These are phyloP conservation scores for Leptodermis oblonga DNA, from an alignment of 257 asterid genomes.

Conservation along the genomic window DNA sequence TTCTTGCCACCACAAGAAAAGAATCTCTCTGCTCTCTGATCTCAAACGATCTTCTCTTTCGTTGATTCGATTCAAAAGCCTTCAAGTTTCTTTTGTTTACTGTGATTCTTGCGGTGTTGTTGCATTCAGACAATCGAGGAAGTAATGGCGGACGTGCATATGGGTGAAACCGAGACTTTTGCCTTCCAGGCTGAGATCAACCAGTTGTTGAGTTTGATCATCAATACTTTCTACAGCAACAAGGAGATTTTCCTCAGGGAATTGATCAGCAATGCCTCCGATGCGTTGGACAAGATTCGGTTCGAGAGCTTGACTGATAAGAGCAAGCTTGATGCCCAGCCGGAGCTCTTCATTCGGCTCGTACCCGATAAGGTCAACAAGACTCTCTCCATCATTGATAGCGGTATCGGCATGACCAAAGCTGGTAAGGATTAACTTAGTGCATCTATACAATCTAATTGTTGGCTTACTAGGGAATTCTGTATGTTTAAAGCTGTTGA, in stretches of 20 bases:
- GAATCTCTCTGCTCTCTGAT: background rate
- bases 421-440: conserved; percentile 41
- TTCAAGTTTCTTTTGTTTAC: background rate
- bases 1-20: background rate
- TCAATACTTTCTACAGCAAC: conserved; percentile 73
- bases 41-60: no score
- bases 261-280: conserved; percentile 70
- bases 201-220: conserved; percentile 66
- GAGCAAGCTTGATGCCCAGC: conserved; percentile 77
- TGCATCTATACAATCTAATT: no score
- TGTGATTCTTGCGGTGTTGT: background rate
- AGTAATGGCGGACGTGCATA: conserved; percentile 50
- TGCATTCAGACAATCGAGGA: background rate
- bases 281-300: conserved; percentile 74
- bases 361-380: conserved; percentile 72
- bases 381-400: conserved; percentile 66
- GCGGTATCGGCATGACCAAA: conserved; percentile 88
- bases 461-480: no score
- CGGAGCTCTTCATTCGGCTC: conserved; percentile 66
- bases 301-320: conserved; percentile 76
- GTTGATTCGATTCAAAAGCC: no score
- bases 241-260: conserved; percentile 76
- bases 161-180: conserved; percentile 55
- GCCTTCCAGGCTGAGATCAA: conserved; percentile 84
- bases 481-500: no score